Evolutionary conservation across 441 rosid species (phyloP).

Genomic region (Pelargonium fulgidum): DNA sequence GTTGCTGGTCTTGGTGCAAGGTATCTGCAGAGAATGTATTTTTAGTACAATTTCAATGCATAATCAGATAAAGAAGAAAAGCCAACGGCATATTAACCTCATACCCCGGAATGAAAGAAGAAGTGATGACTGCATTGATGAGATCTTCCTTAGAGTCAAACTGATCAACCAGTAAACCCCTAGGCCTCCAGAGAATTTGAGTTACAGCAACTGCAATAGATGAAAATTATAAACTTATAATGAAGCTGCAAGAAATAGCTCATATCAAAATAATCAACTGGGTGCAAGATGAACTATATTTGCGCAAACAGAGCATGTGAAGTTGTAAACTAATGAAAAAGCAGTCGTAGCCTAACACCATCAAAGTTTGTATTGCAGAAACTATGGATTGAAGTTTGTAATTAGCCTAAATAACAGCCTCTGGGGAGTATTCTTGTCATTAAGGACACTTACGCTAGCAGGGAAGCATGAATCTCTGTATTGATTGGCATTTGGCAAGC

Average conservation of each 20-base stretch:
- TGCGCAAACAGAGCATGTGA: no score
- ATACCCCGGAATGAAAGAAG: conserved; percentile 89
- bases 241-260: not conserved
- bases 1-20: conserved; percentile 92
- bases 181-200: conserved; percentile 79
- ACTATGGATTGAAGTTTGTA: no score
- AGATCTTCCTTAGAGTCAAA: conserved; percentile 82
- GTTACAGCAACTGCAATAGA: conserved; percentile 73
- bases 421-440: no score
- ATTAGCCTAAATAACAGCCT: no score
- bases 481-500: no score
- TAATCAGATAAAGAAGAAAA: not conserved
- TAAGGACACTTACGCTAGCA: no score
- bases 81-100: conserved; percentile 10
- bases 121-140: conserved; percentile 71
- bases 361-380: no score
- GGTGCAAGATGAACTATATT: not conserved
- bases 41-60: conserved; percentile 20
- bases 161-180: conserved; percentile 83
- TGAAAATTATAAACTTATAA: conserved; percentile 16
- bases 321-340: no score
- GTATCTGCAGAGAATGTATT: conserved; percentile 44
- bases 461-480: no score
- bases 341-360: no score
- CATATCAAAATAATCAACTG: not conserved